Evolutionary conservation across 345 rosid species (phyloP).

Genomic region (Brassica incana): DNA sequence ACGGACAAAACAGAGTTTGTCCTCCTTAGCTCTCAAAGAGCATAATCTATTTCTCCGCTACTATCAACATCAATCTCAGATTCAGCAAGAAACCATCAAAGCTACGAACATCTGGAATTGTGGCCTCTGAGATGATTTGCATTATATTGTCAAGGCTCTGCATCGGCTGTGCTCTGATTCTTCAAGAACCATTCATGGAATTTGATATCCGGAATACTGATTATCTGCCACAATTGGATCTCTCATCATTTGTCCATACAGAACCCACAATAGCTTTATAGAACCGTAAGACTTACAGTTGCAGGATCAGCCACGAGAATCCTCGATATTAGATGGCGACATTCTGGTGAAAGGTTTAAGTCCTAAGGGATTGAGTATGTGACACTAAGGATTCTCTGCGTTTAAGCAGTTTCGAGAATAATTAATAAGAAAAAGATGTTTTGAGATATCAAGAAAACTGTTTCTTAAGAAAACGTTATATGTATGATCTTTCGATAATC

Average conservation of each 20-base stretch:
- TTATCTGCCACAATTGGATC: constrained; percentile 57
- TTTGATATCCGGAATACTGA: constrained; percentile 74
- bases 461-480: constrained; percentile 36
- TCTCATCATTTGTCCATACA: neutral
- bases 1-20: no score
- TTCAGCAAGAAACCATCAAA: no score
- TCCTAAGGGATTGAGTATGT: constrained; percentile 41
- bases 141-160: no score
- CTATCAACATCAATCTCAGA: no score
- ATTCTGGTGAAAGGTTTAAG: constrained; percentile 35
- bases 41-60: no score
- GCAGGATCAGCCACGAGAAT: constrained; percentile 40
- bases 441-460: no score
- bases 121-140: no score
- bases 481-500: constrained; percentile 85
- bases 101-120: no score
- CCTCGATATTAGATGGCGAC: constrained; percentile 40
- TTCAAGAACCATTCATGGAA: constrained; percentile 81
- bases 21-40: no score
- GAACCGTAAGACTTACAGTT: constrained; percentile 24
- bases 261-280: no score
- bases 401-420: no score
- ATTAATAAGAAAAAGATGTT: no score
- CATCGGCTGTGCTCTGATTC: constrained; percentile 38
- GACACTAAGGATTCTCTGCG: constrained; percentile 39